Base-by-base conservation (phyloP, 768 basidiomycete species). In the Boletus sp. region DNA sequence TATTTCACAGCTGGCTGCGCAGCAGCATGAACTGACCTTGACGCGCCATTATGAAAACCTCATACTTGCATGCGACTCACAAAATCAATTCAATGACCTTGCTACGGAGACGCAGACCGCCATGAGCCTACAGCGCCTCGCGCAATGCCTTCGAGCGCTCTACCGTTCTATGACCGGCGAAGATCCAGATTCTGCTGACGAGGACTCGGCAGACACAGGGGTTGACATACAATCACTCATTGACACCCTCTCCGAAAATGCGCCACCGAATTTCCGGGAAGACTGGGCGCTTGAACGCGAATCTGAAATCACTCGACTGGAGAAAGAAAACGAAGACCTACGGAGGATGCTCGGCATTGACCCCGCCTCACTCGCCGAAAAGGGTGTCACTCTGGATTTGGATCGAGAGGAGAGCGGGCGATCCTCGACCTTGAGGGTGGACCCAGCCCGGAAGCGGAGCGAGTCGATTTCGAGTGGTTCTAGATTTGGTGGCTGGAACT, bases 211-310 rank as follows among this genome's bases (percentile, higher is more conserved):
- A n/a, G 61, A 74, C 11, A 70, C 76, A 27, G 58, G 76, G 30
- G 62, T 71, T 30, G 76, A 81, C 54, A 68, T 82, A 25, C 68
- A 74, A 40, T 65, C 66, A 1, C 73, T 81, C 19, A 62, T 82
- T 13, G 73, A 78, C 23, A 57, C 73, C 14, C 71, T 84, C 45
- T 75, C 79, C 44, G 65, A 73, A 15, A 71, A 72, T 45, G 57
- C 66, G 46, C 74, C 73, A 37, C 51, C 69, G 30, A 72, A 78
- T 47, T 74, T 74, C 5, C 71, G 82, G 23, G 75, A 78, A 39
- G 93, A 98, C 70, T 98, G 96, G 91, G 86, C 90, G 2, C 59
- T 87, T 54, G 90, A 93, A 69, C 81, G 97, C 56, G 96, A 98
- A 68, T 73, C 75, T 57, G 97, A 98, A 74, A 91, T 99, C 49